Base-by-base conservation (phyloP, 495 filamentous ascomycete genomes). In the Trichoderma parareesei region DNA sequence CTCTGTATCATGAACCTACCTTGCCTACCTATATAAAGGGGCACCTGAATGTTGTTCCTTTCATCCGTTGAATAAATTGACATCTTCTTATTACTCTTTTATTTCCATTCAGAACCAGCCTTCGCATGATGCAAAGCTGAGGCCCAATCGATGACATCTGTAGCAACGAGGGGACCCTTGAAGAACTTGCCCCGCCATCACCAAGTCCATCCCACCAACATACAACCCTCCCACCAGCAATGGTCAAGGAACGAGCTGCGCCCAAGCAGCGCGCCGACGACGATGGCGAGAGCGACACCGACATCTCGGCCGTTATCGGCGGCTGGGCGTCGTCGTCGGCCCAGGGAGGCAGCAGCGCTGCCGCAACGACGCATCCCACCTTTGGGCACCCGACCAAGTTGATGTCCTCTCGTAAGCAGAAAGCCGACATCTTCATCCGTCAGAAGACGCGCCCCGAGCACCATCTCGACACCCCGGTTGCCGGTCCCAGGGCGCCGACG, bases 401-500 rank as follows among this genome's bases (percentile, higher is more conserved):
- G 11, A 44, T 49, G 35, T 66, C 69, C 9, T 66, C 64, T 61
- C 65, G 38, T 53, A 33, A 48, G 44, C 62, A n/a, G 64, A 67
- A 73, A 65, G 72, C 64, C 64, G 75, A 76, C 65, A 67, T 79
- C 48, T 82, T 82, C 68, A 72, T 76, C 43, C 72, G 76, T 63
- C 75, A 77, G 16, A 80, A 73, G 65, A 76, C 64, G 48, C 76
- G 77, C 4, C 79, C 78, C 11, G 79, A 82, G 68, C 75, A 78
- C 49, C 79, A 82, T 65, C 73, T 71, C 40, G 76, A 78, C 64
- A 64, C 59, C 35, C 68, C 67, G 18, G 75, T 76, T 9, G 57
- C 55, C 5, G 71, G 77, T 5, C 78, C 79, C 6, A 44, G 75
- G 66, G 75, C 76, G 62, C 74, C 77, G 16, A 66, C 74, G 60